Base-by-base conservation (phyloP, 2,329 filamentous ascomycete species). In the Ophiostoma perfectum region DNA sequence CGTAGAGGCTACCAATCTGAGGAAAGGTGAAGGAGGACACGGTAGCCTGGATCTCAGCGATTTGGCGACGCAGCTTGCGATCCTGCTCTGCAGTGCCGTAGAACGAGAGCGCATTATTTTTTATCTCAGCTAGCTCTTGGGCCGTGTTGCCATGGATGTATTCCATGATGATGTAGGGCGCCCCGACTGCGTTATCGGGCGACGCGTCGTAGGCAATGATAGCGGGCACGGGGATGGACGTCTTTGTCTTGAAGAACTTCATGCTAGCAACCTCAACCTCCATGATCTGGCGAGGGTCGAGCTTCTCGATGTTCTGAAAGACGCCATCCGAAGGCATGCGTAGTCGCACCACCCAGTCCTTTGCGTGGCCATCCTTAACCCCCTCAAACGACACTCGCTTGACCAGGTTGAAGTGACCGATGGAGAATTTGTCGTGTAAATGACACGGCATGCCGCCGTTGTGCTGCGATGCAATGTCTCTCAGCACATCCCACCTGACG, bases 401-500 rank as follows among this genome's bases (percentile, higher is more conserved):
- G 6, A 52, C 49, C 0, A 52, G 49, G 11, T 52, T 52, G 49
- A 52, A 52, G 49, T 52, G 49, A 5, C 49, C 49, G n/a, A 18
- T 52, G 9, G 49, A 52, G 16, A 52, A 52, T 12, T 52, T 52
- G n/a, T 52, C n/a, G n/a, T 49, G 45, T 12, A 49, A 49, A 49
- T 49, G n/a, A n/a, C 45, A 49, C n/a, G 45, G 45, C 45, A 16
- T 49, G 45, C 45, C 49, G 49, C 49, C 49, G n/a, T 52, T 52
- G 5, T 52, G 16, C n/a, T 52, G 16, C 49, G 9, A 8, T 18
- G 27, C 27, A 7, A 52, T 5, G 0, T 52, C n/a, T 52, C 7
- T 9, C 49, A 52, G 5, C 6, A 52, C n/a, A 52, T 52, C 49
- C 49, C 49, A 52, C 49, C 9, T 52, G n/a, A 27, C 6, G 49